Evolutionary conservation across 768 basidiomycete species (phyloP).

Genomic region (Melanogaster broomeanus): DNA sequence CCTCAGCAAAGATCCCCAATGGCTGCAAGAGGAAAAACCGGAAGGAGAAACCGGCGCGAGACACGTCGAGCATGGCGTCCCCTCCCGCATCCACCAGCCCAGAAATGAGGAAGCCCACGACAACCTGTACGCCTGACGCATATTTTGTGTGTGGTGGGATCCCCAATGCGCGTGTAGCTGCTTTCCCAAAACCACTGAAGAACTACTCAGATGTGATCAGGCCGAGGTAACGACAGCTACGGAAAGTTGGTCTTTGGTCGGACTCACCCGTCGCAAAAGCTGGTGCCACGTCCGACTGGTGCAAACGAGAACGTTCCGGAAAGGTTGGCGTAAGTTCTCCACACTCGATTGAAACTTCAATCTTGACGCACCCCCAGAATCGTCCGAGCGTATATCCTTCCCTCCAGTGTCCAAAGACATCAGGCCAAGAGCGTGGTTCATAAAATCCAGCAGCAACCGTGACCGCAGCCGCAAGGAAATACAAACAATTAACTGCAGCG

Average conservation of each 20-base stretch:
- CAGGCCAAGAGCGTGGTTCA: conserved; percentile 35
- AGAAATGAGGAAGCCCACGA: conserved; percentile 36
- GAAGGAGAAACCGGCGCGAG: conserved; percentile 13
- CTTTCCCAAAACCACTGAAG: conserved; percentile 28
- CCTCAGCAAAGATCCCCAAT: conserved; percentile 37
- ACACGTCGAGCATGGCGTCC: conserved; percentile 29
- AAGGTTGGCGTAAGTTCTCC: background rate
- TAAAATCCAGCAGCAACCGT: background rate
- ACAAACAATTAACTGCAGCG: background rate
- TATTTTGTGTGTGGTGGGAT: conserved; percentile 25
- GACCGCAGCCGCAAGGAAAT: background rate
- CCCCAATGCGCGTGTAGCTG: conserved; percentile 19
- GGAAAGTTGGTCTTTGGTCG: background rate
- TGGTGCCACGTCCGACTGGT: conserved; percentile 41
- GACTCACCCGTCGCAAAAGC: conserved; percentile 34
- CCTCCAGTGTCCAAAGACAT: conserved; percentile 32
- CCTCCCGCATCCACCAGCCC: conserved; percentile 35
- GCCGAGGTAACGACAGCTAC: too few species aligned
- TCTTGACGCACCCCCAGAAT: conserved; percentile 41
- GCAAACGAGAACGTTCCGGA: background rate
- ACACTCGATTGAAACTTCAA: background rate
- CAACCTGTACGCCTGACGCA: conserved; percentile 36
- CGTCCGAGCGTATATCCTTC: conserved; percentile 41
- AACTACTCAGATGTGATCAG: conserved; percentile 15
- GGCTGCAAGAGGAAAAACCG: conserved; percentile 33